Evolutionary conservation across 2,329 filamentous ascomycete species (phyloP).

Genomic region (Alternaria incomplexa): DNA sequence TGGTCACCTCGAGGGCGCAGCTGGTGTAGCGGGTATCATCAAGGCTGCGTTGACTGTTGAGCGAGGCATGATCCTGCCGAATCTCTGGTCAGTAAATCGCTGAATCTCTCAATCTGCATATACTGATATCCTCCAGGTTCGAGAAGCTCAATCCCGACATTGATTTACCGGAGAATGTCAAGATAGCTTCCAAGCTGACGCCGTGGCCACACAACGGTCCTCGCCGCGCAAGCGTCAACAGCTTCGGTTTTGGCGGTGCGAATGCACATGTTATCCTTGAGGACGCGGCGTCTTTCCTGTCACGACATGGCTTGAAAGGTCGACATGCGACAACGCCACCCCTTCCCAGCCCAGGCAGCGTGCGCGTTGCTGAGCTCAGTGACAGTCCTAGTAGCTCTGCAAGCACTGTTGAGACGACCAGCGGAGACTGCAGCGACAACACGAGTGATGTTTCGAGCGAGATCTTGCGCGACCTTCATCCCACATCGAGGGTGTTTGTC

Average conservation of each 20-base stretch:
- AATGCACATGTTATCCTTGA: slow-evolving; percentile 39
- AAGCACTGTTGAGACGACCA: not conserved
- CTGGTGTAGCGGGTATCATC: slow-evolving; percentile 32
- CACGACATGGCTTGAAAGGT: slow-evolving; percentile 1
- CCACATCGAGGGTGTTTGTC: not conserved
- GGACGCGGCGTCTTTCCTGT: slow-evolving; percentile 5
- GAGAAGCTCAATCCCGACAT: slow-evolving; percentile 10
- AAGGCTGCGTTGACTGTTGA: slow-evolving; percentile 52
- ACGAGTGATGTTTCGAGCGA: slow-evolving; percentile 6
- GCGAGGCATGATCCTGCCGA: slow-evolving; percentile 45
- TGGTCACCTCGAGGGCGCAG: slow-evolving; percentile 42
- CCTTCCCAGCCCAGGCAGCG: slow-evolving; percentile 12
- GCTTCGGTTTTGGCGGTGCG: slow-evolving; percentile 55
- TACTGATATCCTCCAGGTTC: not conserved
- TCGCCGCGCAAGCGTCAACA: slow-evolving; percentile 53
- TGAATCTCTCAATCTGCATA: slow-evolving; percentile 2
- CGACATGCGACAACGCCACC: slow-evolving; percentile 21
- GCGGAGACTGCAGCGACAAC: slow-evolving; percentile 1
- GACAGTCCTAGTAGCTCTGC: slow-evolving; percentile 1
- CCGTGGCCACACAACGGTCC: slow-evolving; percentile 31
- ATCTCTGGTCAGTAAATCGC: slow-evolving; percentile 34
- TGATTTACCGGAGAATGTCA: slow-evolving; percentile 1
- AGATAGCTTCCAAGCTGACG: slow-evolving; percentile 3
- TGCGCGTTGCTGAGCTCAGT: not conserved
- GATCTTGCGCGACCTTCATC: slow-evolving; percentile 1